phyloP scores from a whole-genome alignment of 805 yeast genomes.

The Zygoascus bituminiphila region DNA sequence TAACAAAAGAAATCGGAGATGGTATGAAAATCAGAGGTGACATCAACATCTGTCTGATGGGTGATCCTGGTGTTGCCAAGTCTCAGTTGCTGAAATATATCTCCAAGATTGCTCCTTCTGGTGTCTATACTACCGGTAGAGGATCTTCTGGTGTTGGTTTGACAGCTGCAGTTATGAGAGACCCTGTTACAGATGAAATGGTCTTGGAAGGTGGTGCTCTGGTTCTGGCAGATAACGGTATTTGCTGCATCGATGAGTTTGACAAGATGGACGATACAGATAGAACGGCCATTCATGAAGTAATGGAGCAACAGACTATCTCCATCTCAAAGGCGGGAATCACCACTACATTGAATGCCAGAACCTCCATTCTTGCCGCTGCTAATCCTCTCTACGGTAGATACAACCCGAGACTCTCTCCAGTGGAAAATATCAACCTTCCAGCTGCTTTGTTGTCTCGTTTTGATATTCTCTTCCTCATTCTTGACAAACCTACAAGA shows the following conservation, averaged over 20 bases:
- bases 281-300: conserved; percentile 97
- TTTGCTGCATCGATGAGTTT: conserved; percentile 97
- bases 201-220: conserved; percentile 97
- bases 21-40: conserved; percentile 98
- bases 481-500: conserved; percentile 74
- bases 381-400: conserved; percentile 98
- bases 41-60: conserved; percentile 91
- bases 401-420: conserved; percentile 82
- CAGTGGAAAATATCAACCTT: conserved; percentile 88
- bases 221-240: conserved; percentile 93
- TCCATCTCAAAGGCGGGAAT: conserved; percentile 97
- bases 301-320: conserved; percentile 98
- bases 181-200: conserved; percentile 98
- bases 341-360: conserved; percentile 89
- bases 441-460: conserved; percentile 96
- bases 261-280: conserved; percentile 98
- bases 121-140: conserved; percentile 95
- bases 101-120: conserved; percentile 88
- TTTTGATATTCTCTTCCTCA: conserved; percentile 81
- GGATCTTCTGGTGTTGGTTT: conserved; percentile 99
- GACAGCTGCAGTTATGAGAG: conserved; percentile 98
- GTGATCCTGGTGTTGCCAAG: conserved; percentile 99
- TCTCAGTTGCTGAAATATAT: conserved; percentile 90
- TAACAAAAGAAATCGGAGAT: conserved; percentile 87
- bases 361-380: conserved; percentile 93